Percentiles rank a stretch among this genome's conserved stretches.
Evolutionary conservation across 768 basidiomycete genomes (phyloP).

Genomic region (Lactifluus pinguis): DNA sequence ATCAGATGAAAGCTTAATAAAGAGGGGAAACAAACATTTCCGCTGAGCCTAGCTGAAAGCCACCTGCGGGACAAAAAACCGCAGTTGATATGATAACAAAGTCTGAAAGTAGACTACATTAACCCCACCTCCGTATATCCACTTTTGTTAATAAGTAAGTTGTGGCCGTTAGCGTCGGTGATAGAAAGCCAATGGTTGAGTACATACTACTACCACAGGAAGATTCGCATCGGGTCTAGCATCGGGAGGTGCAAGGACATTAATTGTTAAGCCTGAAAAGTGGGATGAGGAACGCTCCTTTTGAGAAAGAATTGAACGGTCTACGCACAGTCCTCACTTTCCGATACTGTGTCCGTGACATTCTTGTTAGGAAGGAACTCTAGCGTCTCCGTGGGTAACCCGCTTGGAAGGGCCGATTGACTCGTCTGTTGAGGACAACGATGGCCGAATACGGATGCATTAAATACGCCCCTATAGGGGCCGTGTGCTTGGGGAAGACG

Average conservation of each 20-base stretch:
- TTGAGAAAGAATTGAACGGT: neutral
- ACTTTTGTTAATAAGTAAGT: constrained; percentile 1
- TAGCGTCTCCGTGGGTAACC: neutral
- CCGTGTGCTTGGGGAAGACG: too few species aligned
- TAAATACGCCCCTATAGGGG: constrained; percentile 18
- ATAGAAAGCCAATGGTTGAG: neutral
- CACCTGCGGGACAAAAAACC: too few species aligned
- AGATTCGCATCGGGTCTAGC: too few species aligned
- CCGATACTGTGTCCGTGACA: neutral
- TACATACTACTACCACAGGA: constrained; percentile 6
- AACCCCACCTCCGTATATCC: constrained; percentile 24
- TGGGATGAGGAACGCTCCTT: neutral
- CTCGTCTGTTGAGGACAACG: constrained; percentile 22
- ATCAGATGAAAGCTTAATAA: too few species aligned
- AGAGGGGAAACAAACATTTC: neutral
- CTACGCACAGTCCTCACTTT: constrained; percentile 19
- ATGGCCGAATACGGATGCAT: constrained; percentile 16
- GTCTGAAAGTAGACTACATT: too few species aligned
- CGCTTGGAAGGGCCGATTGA: neutral
- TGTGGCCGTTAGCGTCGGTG: neutral
- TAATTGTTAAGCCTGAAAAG: constrained; percentile 20
- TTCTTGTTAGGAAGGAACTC: neutral
- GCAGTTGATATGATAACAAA: too few species aligned
- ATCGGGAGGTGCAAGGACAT: constrained; percentile 19
- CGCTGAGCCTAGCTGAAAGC: neutral